Base-by-base conservation (phyloP, 2,329 filamentous ascomycete genomes). In the Calonectria hongkongensis region DNA sequence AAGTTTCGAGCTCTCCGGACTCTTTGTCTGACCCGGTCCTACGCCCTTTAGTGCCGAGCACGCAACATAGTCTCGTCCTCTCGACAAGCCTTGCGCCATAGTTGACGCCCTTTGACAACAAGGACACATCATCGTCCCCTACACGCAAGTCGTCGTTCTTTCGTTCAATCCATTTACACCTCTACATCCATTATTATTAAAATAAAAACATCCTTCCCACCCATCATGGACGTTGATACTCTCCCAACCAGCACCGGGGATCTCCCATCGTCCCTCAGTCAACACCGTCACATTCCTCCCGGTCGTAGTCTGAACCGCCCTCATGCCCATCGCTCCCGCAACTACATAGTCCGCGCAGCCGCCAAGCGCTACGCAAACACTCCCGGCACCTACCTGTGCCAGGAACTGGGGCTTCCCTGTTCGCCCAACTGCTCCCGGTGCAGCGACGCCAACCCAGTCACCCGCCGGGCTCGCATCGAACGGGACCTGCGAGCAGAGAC, bases 331-430 rank as follows among this genome's bases (percentile, higher is more conserved):
- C 79, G 74, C 27, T 77, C 78, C 6, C 78, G 75, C 65, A 82
- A 80, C 65, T 79, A 83, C 68, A 75, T 82, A 36, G 73, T 83
- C 68, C 82, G 82, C 67, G 80, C 79, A 56, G 78, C 79, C 47
- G 82, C 82, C 21, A 83, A 83, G 71, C 81, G 79, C 18, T 77
- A 82, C 51, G 78, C 77, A 18, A 75, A 78, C n/a, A 58, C 56
- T 62, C 75, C 70, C 43, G 68, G 73, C 43, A 58, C 70, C 21
- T 68, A 71, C 21, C n/a, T 75, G 21, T 81, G 79, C 33, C 75
- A 73, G 68, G 75, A 79, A 12, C 74, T 76, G 7, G 75, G 78
- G 15, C 45, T 79, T 18, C 66, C 70, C 39, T 80, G 79, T 21
- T 36, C 45, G n/a, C 76, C 78, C 4, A 73, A 68, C 16, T 66